Evolutionary conservation across 1,284 basidiomycete species (phyloP).

Genomic region (Veloboletus limbatus): DNA sequence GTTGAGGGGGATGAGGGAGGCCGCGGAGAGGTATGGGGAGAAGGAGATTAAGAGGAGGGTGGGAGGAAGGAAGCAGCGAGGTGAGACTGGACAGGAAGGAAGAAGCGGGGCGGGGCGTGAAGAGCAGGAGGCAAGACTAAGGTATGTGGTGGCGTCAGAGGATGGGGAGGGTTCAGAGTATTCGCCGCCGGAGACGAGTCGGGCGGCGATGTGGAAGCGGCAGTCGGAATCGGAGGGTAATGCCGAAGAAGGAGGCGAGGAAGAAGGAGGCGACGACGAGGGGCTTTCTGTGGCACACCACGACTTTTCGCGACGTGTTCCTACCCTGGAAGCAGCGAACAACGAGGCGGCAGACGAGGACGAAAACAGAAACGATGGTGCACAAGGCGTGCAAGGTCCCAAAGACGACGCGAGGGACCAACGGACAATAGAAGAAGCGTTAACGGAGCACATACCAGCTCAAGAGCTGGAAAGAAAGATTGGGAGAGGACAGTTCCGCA

Average conservation of each 20-base stretch:
- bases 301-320: conserved; percentile 11
- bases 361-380: too few species aligned
- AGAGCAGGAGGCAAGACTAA: background rate
- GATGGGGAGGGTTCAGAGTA: conserved; percentile 26
- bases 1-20: conserved; percentile 28
- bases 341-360: too few species aligned
- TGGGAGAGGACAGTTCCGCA: conserved; percentile 13
- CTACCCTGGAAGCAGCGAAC: too few species aligned
- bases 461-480: conserved; percentile 15
- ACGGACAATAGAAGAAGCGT: background rate
- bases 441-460: conserved; percentile 10
- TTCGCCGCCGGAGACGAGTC: conserved; percentile 30
- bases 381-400: too few species aligned
- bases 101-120: background rate
- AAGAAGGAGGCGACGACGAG: background rate
- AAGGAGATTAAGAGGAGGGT: conserved; percentile 10
- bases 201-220: conserved; percentile 29
- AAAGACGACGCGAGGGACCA: background rate
- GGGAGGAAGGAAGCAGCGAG: background rate
- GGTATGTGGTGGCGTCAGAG: conserved; percentile 16
- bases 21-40: conserved; percentile 23
- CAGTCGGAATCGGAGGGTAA: conserved; percentile 5
- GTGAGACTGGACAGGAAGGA: background rate
- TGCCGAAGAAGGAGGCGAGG: background rate
- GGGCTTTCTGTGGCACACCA: conserved; percentile 1